phyloP scores from a whole-genome alignment of 192 early-diverging fungal genomes.

The Endogone sp. region DNA sequence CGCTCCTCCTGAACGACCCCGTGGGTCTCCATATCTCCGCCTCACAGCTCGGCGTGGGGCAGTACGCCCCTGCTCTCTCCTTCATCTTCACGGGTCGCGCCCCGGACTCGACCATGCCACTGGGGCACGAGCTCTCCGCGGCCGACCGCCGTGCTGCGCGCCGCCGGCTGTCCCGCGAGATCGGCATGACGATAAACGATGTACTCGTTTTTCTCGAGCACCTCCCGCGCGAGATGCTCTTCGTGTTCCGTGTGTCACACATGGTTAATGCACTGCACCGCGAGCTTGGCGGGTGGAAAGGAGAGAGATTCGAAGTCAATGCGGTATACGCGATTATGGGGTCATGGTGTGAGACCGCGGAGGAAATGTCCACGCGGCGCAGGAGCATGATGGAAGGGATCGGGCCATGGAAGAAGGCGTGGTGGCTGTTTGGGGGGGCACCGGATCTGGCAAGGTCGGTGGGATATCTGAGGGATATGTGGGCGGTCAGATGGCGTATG shows the following conservation, averaged over 20 bases:
- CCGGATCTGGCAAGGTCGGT: background rate
- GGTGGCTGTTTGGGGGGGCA: background rate
- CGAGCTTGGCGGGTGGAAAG: slow-evolving; percentile 42
- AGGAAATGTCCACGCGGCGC: slow-evolving; percentile 12
- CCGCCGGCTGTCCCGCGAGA: slow-evolving; percentile 17
- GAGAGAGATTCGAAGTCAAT: slow-evolving; percentile 43
- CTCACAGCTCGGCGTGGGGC: slow-evolving; percentile 25
- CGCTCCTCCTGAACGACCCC: slow-evolving; percentile 40
- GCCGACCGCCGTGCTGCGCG: slow-evolving; percentile 16
- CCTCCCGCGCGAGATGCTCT: slow-evolving; percentile 48
- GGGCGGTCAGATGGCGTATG: background rate
- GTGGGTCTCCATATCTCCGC: slow-evolving; percentile 24
- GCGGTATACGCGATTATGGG: slow-evolving; percentile 38
- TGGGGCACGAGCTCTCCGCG: slow-evolving; percentile 34
- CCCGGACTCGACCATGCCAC: slow-evolving; percentile 16
- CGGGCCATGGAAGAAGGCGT: background rate
- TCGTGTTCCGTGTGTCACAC: slow-evolving; percentile 49
- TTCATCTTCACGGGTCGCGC: slow-evolving; percentile 45
- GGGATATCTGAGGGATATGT: background rate
- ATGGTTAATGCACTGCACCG: slow-evolving; percentile 45
- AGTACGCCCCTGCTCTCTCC: slow-evolving; percentile 36
- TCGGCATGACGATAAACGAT: slow-evolving; percentile 42
- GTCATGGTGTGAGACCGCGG: slow-evolving; percentile 43
- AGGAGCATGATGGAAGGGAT: background rate
- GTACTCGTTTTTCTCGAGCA: slow-evolving; percentile 47